Evolutionary conservation across 257 asterid species (phyloP).

Genomic region (Misopates orontium): DNA sequence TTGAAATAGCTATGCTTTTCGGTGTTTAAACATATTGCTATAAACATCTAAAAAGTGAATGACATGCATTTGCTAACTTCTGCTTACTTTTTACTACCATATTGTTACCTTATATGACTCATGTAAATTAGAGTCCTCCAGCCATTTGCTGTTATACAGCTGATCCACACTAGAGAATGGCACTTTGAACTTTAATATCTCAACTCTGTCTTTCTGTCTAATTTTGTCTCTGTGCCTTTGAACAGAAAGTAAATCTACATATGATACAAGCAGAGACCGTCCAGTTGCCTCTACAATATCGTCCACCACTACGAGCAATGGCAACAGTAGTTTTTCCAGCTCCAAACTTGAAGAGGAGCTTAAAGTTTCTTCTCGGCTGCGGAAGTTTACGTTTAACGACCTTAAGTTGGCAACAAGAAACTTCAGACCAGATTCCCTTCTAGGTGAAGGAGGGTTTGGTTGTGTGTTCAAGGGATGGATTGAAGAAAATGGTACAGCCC

Average conservation of each 20-base stretch:
- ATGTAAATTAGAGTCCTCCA: neutral
- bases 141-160: no score
- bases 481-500: slow-evolving; percentile 73
- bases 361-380: slow-evolving; percentile 63
- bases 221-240: slow-evolving; percentile 19
- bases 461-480: slow-evolving; percentile 79
- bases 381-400: slow-evolving; percentile 63
- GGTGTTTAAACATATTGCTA: neutral
- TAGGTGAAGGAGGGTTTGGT: slow-evolving; percentile 79
- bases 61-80: neutral
- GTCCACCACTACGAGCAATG: slow-evolving; percentile 62
- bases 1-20: neutral
- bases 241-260: slow-evolving; percentile 61
- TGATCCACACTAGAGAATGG: no score
- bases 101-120: no score
- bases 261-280: slow-evolving; percentile 48
- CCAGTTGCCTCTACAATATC: slow-evolving; percentile 42
- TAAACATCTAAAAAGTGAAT: neutral
- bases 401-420: slow-evolving; percentile 69
- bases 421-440: slow-evolving; percentile 72
- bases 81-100: neutral
- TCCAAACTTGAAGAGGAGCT: slow-evolving; percentile 64
- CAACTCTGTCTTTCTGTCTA: slow-evolving; percentile 1
- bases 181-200: no score
- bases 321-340: slow-evolving; percentile 60